These are phyloP conservation scores for Calonectria pseudoturangicola DNA, from an alignment of 2,329 filamentous ascomycete genomes.

Conservation along the genomic window DNA sequence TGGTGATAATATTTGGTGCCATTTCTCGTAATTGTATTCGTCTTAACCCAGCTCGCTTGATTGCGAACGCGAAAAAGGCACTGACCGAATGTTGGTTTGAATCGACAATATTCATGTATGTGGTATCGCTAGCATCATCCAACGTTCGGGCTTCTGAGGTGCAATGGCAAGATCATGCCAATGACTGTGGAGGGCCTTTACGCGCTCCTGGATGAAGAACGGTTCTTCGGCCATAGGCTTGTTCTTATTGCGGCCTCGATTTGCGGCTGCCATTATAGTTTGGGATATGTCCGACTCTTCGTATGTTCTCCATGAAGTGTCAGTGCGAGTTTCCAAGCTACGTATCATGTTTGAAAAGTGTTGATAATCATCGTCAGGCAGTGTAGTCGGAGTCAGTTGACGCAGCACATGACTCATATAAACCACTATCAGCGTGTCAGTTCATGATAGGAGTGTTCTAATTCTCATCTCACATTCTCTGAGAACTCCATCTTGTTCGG, in stretches of 20 bases:
- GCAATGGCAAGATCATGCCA: neutral
- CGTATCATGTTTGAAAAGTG: slow-evolving; percentile 8
- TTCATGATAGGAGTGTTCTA: neutral
- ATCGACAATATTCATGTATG: neutral
- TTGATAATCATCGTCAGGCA: slow-evolving; percentile 2
- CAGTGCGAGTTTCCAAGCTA: slow-evolving; percentile 3
- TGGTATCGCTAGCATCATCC: neutral
- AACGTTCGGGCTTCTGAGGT: slow-evolving; percentile 1
- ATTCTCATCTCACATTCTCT: neutral
- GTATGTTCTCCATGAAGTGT: slow-evolving; percentile 10
- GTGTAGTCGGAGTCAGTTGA: neutral
- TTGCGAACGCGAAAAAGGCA: neutral
- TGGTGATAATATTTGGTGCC: no score
- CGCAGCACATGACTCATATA: slow-evolving; percentile 6
- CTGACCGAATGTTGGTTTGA: neutral
- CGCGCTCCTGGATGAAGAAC: neutral
- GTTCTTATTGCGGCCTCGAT: neutral
- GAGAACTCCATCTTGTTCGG: neutral
- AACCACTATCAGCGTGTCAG: neutral
- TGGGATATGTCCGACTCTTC: neutral
- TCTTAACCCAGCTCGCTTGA: no score
- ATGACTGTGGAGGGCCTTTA: slow-evolving; percentile 2
- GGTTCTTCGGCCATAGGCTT: neutral
- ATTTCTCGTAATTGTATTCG: no score
- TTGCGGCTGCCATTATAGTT: neutral